Evolutionary conservation across 768 basidiomycete species (phyloP).

Genomic region (Scleroderma citrinum): DNA sequence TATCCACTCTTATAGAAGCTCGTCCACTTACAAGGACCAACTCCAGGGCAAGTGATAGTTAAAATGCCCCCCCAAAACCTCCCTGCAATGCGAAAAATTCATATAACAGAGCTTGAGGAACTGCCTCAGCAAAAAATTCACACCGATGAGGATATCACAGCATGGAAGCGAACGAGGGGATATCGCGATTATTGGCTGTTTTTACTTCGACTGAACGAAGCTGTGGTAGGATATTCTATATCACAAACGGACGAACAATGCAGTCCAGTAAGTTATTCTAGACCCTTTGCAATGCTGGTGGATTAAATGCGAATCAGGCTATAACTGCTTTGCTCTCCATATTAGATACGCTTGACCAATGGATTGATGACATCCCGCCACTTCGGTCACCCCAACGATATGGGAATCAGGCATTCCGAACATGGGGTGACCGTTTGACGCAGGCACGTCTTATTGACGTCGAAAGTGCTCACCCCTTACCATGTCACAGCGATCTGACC

Average conservation of each 20-base stretch:
- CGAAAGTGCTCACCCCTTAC: not conserved
- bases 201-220: slow-evolving; percentile 67
- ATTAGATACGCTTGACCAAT: slow-evolving; percentile 59
- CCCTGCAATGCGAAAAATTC: slow-evolving; percentile 28
- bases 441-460: slow-evolving; percentile 40
- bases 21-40: no score
- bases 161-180: slow-evolving; percentile 67
- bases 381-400: slow-evolving; percentile 74
- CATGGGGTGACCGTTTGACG: slow-evolving; percentile 71
- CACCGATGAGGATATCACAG: slow-evolving; percentile 63
- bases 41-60: not conserved
- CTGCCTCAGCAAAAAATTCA: slow-evolving; percentile 52
- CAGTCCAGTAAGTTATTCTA: slow-evolving; percentile 16
- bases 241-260: slow-evolving; percentile 27
- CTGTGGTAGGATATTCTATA: slow-evolving; percentile 62
- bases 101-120: slow-evolving; percentile 15
- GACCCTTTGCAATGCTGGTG: not conserved
- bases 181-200: slow-evolving; percentile 74
- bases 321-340: slow-evolving; percentile 45
- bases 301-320: slow-evolving; percentile 32
- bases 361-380: slow-evolving; percentile 82
- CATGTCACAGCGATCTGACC: slow-evolving; percentile 43
- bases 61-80: slow-evolving; percentile 5
- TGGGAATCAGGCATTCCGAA: slow-evolving; percentile 85
- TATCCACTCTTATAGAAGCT: no score